Evolutionary conservation across 768 basidiomycete species (phyloP).

Genomic region (Auriculariales sp.): DNA sequence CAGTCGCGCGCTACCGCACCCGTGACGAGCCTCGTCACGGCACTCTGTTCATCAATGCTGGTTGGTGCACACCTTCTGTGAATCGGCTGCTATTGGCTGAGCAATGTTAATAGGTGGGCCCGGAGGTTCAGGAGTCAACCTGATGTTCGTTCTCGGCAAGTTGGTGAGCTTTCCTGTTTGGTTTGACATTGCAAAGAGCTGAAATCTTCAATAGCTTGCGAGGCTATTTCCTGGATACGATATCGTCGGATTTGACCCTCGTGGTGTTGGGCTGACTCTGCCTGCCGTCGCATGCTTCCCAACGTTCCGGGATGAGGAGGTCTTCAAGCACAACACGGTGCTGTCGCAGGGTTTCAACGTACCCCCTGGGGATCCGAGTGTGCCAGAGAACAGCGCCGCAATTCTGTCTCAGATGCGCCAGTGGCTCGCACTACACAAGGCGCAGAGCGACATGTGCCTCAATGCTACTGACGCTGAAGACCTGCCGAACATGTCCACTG

Average conservation of each 20-base stretch:
- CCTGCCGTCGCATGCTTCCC: constrained; percentile 6
- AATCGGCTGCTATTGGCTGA: neutral
- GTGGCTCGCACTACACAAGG: neutral
- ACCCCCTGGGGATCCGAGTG: constrained; percentile 1
- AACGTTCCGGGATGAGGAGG: neutral
- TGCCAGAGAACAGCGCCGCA: neutral
- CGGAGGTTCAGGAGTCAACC: constrained; percentile 1
- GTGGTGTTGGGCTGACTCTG: neutral
- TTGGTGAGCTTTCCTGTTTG: no score
- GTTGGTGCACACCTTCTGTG: constrained; percentile 6
- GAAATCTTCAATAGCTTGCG: no score
- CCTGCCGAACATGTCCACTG: constrained; percentile 9
- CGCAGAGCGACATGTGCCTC: constrained; percentile 4
- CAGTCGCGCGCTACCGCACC: constrained; percentile 17
- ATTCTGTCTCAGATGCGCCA: neutral
- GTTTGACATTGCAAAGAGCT: no score
- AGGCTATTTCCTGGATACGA: no score
- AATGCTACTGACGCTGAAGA: constrained; percentile 4
- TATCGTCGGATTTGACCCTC: neutral
- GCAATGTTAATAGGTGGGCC: constrained; percentile 1
- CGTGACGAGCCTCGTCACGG: constrained; percentile 13
- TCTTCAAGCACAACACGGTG: constrained; percentile 5
- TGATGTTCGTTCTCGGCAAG: neutral
- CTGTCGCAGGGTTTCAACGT: constrained; percentile 6
- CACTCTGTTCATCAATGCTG: constrained; percentile 19